phyloP scores from a whole-genome alignment of 225 moss, liverwort and hornwort species.

The Bryum argenteum region DNA sequence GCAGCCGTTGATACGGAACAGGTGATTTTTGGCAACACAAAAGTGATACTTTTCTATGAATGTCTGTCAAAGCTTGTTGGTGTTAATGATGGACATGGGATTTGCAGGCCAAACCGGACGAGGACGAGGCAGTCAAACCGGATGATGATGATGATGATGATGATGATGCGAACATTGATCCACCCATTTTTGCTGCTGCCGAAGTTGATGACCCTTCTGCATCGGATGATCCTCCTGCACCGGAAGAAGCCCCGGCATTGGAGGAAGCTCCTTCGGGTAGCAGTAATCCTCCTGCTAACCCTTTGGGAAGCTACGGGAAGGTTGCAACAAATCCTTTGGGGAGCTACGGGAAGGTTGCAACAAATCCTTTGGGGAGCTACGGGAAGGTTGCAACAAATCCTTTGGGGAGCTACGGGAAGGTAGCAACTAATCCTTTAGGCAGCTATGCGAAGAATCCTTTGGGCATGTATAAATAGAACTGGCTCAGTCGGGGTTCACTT shows the following conservation, averaged over 20 bases:
- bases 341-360: slow-evolving; percentile 26
- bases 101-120: no score
- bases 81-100: no score
- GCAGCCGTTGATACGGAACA: slow-evolving; percentile 21
- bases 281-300: slow-evolving; percentile 18
- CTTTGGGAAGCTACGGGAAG: slow-evolving; percentile 38
- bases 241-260: no score
- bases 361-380: slow-evolving; percentile 45
- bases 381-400: slow-evolving; percentile 38
- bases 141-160: no score
- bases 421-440: slow-evolving; percentile 36
- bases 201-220: no score
- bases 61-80: no score
- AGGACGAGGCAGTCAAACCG: no score
- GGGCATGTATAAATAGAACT: slow-evolving; percentile 40
- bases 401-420: slow-evolving; percentile 37
- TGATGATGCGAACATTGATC: no score
- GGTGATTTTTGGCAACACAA: slow-evolving; percentile 36
- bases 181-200: no score
- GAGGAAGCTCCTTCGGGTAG: not conserved
- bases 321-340: slow-evolving; percentile 26
- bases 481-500: not conserved
- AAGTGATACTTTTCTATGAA: not conserved
- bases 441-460: slow-evolving; percentile 47
- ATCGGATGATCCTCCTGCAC: no score